Evolutionary conservation across 805 yeast species (phyloP), one percentile per base, ranked within the genome.

Genomic region (Grigorovia humatica): DNA sequence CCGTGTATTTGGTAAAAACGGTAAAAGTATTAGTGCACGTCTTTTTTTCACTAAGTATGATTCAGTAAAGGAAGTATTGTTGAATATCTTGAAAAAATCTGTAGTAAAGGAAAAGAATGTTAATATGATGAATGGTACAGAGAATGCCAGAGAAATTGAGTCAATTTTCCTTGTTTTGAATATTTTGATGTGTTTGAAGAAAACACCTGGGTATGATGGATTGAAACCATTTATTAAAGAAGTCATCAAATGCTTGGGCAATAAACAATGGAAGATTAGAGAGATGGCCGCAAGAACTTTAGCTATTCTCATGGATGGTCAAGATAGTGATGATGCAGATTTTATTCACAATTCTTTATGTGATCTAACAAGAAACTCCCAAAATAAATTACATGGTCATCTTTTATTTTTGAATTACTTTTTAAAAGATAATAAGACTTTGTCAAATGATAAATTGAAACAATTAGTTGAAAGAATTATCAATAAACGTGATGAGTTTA

Each of bases 211-310:
- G 0, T 75, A 76, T 52, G 72, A 70, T 45, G 83, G 80, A 0
- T 62, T 85, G 48, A 68, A 67, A 8, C 79, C 71, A 6, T 84
- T 88, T 59, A 68, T 72, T 47, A 74, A 75, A 0, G 64, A 77
- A 19, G 67, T 87, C 15, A 57, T 71, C 27, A 49, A 59, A 18
- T 75, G 83, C 55, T 68, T 90, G 32, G 70, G 70, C 0, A 77
- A 80, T 53, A 67, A 66, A 44, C 71, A 75, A 51, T 91, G 96
- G 96, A 88, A 88, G 59, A 76, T 93, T 9, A 76, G 99, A 55
- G 96, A 90, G 61, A 78, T 87, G 79, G 85, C 96, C 0, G 87
- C 96, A 0, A 74, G 82, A 60, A 78, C 88, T 4, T 59, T 87
- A 1, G 78, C 83, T 0, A 68, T 82, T 0, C 65, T 83, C 47